These are phyloP conservation scores for Backusella parvicylindrica DNA, from an alignment of 192 early-diverging fungal species.

Conservation along the genomic window DNA sequence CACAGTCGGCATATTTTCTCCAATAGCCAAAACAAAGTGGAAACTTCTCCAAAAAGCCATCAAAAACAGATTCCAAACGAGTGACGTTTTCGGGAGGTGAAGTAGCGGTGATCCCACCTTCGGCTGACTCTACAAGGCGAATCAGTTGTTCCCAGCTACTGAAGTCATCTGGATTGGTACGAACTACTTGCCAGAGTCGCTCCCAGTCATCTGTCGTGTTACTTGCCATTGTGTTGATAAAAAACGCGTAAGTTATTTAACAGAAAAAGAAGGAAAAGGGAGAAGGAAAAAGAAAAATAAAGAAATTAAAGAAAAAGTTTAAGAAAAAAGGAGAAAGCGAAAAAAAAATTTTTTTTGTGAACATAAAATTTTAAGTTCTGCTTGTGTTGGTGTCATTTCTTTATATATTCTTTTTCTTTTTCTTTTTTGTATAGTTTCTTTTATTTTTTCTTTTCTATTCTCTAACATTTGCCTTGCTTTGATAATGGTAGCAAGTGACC, in stretches of 20 bases:
- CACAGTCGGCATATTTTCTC: conserved; percentile 75
- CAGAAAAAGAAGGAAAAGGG: background rate
- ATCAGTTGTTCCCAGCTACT: conserved; percentile 67
- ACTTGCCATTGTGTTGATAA: background rate
- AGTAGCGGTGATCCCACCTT: conserved; percentile 50
- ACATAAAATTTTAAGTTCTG: background rate
- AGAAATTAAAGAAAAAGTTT: background rate
- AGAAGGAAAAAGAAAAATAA: background rate
- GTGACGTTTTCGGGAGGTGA: conserved; percentile 43
- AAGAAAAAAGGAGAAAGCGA: background rate
- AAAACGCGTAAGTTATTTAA: background rate
- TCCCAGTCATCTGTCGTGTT: conserved; percentile 42
- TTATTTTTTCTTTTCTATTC: too few relatives aligned
- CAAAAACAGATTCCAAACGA: conserved; percentile 55
- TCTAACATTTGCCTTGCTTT: background rate
- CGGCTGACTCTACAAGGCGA: conserved; percentile 49
- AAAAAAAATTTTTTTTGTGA: background rate
- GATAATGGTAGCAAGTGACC: too few relatives aligned
- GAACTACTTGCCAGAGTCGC: conserved; percentile 52
- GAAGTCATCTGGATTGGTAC: conserved; percentile 61
- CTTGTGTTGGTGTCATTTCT: background rate
- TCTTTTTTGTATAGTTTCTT: background rate
- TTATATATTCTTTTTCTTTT: background rate
- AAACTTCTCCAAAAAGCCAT: conserved; percentile 65
- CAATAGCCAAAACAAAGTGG: conserved; percentile 79